These are phyloP conservation scores for Eragrostis tef DNA, from an alignment of 202 grass and related monocot genomes.

Conservation along the genomic window DNA sequence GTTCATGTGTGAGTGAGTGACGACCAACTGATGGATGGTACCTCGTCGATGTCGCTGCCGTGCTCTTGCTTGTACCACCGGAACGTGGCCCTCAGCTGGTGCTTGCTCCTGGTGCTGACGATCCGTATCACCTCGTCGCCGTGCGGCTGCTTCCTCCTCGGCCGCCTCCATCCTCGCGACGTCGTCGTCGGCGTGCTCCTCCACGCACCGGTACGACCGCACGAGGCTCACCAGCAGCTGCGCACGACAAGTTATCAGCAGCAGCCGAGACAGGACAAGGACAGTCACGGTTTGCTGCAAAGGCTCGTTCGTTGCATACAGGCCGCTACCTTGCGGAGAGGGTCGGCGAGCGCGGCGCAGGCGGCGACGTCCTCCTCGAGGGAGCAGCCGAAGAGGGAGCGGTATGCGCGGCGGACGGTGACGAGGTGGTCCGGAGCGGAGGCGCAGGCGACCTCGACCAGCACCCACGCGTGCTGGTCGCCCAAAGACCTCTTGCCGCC, in stretches of 20 bases:
- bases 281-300: too few species aligned
- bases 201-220: too few species aligned
- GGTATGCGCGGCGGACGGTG: slow-evolving; percentile 62
- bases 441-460: slow-evolving; percentile 71
- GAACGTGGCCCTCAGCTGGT: slow-evolving; percentile 65
- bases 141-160: slow-evolving; percentile 53
- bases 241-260: too few species aligned
- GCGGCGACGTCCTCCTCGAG: slow-evolving; percentile 74
- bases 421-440: slow-evolving; percentile 68
- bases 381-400: slow-evolving; percentile 61
- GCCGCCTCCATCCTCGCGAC: too few species aligned
- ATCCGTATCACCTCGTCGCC: slow-evolving; percentile 58
- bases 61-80: slow-evolving; percentile 52
- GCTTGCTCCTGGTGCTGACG: slow-evolving; percentile 64
- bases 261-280: too few species aligned
- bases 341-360: slow-evolving; percentile 46
- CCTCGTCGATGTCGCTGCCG: slow-evolving; percentile 57
- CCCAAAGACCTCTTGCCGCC: slow-evolving; percentile 1
- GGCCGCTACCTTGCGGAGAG: slow-evolving; percentile 41
- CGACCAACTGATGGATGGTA: too few species aligned
- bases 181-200: too few species aligned
- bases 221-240: too few species aligned
- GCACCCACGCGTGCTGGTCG: slow-evolving; percentile 50
- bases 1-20: too few species aligned
- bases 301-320: too few species aligned